A percentile compares a stretch with the other conserved stretches of the same genome.
Conservation (phyloP, 2,329 filamentous ascomycete genomes). For the Cladophialophora exuberans region DNA sequence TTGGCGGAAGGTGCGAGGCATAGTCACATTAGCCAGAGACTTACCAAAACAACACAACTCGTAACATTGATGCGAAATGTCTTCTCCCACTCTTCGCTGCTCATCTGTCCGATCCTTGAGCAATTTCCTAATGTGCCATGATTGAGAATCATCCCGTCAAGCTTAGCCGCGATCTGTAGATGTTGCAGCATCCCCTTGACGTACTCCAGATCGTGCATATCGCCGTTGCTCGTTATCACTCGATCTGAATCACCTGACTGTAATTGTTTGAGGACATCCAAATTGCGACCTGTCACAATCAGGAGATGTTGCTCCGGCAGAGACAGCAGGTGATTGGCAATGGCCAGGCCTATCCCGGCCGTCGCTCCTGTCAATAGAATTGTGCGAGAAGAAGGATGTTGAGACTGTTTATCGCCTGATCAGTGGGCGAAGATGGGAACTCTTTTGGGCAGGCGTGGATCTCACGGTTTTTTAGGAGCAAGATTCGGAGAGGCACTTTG, state of each 20-base stretch:
- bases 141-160: conserved; percentile 87
- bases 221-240: conserved; percentile 61
- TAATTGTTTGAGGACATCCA: conserved; percentile 57
- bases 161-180: conserved; percentile 65
- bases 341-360: conserved; percentile 64
- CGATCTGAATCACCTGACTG: conserved; percentile 56
- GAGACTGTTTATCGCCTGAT: no score
- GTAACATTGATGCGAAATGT: conserved; percentile 87
- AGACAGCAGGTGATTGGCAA: conserved; percentile 62
- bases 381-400: conserved; percentile 19
- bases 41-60: conserved; percentile 75
- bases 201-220: conserved; percentile 58
- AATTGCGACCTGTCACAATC: conserved; percentile 61
- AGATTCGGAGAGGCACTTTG: no score
- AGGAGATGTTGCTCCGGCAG: conserved; percentile 56
- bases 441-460: no score
- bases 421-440: no score
- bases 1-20: not conserved
- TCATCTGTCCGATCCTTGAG: conserved; percentile 67
- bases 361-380: conserved; percentile 73
- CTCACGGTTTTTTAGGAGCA: no score
- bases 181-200: conserved; percentile 68
- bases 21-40: conserved; percentile 34
- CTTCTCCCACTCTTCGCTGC: conserved; percentile 73
- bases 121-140: conserved; percentile 82